phyloP scores from a whole-genome alignment of 768 basidiomycete genomes.

The Agaricus subrufescens region DNA sequence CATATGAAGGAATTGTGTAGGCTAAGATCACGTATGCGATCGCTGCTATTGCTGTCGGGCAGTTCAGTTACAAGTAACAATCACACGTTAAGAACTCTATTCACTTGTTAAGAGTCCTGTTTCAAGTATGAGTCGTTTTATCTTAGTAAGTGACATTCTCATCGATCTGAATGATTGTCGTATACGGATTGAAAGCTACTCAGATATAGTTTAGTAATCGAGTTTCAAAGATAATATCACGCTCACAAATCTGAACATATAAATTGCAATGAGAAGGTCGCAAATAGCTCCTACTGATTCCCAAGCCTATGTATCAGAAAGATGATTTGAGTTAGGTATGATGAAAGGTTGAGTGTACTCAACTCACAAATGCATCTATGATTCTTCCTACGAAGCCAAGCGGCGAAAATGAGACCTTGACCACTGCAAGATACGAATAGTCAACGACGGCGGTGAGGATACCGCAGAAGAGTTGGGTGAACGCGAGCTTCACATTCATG shows the following conservation, averaged over 20 bases:
- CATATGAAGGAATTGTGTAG: too few relatives aligned
- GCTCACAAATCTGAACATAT: not conserved
- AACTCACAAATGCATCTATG: not conserved
- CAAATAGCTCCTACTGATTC: not conserved
- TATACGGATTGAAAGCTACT: not conserved
- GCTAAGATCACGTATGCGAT: not conserved
- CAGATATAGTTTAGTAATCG: not conserved
- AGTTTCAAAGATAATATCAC: not conserved
- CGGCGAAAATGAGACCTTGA: too few relatives aligned
- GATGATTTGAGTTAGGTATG: too few relatives aligned
- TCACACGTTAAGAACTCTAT: too few relatives aligned
- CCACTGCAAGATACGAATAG: too few relatives aligned
- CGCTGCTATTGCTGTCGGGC: not conserved
- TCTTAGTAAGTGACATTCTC: not conserved
- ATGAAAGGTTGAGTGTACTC: too few relatives aligned
- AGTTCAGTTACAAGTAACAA: too few relatives aligned
- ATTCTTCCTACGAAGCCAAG: too few relatives aligned
- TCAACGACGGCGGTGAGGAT: too few relatives aligned
- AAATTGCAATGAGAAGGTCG: not conserved
- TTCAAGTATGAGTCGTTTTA: not conserved
- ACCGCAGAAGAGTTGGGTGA: too few relatives aligned
- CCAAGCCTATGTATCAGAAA: not conserved
- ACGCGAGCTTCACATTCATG: too few relatives aligned
- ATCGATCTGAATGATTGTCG: too few relatives aligned
- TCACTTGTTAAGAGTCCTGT: not conserved